Evolutionary conservation across 106 monocot genomes (phyloP).

Genomic region (Ottelia alismoides): DNA sequence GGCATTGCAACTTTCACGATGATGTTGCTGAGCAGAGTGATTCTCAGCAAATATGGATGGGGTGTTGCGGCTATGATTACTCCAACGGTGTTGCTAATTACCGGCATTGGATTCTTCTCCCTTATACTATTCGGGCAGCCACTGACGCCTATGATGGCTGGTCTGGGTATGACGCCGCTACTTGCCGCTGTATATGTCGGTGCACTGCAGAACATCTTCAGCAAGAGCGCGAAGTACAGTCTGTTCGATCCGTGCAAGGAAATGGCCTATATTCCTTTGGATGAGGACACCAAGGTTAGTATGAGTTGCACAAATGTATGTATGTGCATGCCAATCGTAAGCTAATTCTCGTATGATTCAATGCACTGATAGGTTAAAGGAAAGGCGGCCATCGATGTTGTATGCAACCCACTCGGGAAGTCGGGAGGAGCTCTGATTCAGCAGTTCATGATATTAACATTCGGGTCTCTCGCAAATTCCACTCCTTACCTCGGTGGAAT

Average conservation of each 20-base stretch:
- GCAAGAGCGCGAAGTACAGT: constrained; percentile 92
- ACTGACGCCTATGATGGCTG: constrained; percentile 41
- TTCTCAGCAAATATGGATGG: constrained; percentile 91
- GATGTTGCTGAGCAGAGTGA: constrained; percentile 93
- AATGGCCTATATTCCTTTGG: constrained; percentile 91
- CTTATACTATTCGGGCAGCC: constrained; percentile 76
- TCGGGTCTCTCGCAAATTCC: constrained; percentile 91
- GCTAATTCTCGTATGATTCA: too few species aligned
- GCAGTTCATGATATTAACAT: constrained; percentile 95
- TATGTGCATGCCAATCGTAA: too few species aligned
- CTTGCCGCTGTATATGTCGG: constrained; percentile 93
- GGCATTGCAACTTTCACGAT: constrained; percentile 89
- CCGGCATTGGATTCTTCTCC: constrained; percentile 96
- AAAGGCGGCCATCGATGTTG: constrained; percentile 96
- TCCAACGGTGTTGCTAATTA: constrained; percentile 79
- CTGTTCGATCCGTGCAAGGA: constrained; percentile 96
- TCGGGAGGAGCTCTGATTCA: constrained; percentile 96
- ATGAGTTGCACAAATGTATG: too few species aligned
- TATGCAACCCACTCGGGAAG: constrained; percentile 96
- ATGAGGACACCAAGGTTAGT: constrained; percentile 84
- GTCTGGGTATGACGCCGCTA: constrained; percentile 67
- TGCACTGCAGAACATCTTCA: constrained; percentile 85
- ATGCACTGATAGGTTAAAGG: constrained; percentile 85
- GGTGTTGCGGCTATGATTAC: constrained; percentile 96
- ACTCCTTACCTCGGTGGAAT: constrained; percentile 96